phyloP scores from a whole-genome alignment of 257 asterid genomes.

The Striga asiatica region DNA sequence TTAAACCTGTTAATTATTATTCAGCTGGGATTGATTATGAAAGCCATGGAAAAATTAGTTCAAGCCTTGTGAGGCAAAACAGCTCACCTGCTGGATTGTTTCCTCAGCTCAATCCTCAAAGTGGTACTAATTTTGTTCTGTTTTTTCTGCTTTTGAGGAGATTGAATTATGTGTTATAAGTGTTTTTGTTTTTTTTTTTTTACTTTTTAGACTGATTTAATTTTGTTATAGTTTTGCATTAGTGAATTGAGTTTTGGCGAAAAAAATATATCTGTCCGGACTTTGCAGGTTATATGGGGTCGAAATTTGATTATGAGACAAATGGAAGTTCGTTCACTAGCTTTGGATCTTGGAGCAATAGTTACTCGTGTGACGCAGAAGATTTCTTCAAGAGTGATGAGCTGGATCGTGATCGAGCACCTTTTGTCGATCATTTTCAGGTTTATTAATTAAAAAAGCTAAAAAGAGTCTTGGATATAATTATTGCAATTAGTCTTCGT shows the following conservation, averaged over 20 bases:
- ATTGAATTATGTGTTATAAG: background rate
- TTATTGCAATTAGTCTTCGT: background rate
- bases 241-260: no score
- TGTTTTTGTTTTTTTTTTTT: no score
- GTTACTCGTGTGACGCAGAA: conserved; percentile 38
- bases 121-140: conserved; percentile 28
- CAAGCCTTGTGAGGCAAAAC: conserved; percentile 48
- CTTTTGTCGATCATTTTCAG: conserved; percentile 25
- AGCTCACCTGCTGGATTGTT: conserved; percentile 68
- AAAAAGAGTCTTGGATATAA: background rate
- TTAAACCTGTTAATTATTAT: background rate
- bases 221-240: no score
- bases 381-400: conserved; percentile 30
- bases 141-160: background rate
- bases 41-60: conserved; percentile 21
- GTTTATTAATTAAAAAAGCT: conserved; percentile 9
- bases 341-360: conserved; percentile 40
- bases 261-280: no score
- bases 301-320: conserved; percentile 19
- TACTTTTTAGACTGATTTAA: no score
- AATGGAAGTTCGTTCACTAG: conserved; percentile 27
- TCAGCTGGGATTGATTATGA: conserved; percentile 30
- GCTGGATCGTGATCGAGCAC: conserved; percentile 30
- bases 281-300: no score
- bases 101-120: conserved; percentile 43